phyloP scores from a whole-genome alignment of 2,329 filamentous ascomycete genomes.

The Ambrosiella cleistominuta region DNA sequence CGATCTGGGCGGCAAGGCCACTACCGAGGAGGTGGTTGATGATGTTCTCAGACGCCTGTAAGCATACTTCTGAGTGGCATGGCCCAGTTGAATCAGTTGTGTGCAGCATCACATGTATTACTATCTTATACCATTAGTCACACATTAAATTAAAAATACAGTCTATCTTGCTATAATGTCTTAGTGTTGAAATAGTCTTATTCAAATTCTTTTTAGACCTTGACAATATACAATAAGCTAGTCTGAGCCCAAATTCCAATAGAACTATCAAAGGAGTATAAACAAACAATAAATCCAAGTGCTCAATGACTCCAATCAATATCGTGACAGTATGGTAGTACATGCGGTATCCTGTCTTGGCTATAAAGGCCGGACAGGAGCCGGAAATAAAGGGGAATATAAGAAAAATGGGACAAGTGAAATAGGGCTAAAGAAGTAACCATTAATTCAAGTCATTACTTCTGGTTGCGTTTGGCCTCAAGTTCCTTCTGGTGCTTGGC shows the following conservation, averaged over 20 bases:
- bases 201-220: neutral
- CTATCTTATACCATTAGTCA: neutral
- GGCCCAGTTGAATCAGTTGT: neutral
- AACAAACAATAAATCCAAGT: neutral
- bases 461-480: conserved; percentile 32
- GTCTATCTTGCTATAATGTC: too few species aligned
- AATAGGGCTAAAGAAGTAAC: neutral
- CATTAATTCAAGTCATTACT: conserved; percentile 1
- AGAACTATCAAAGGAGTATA: neutral
- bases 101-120: conserved; percentile 7
- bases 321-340: conserved; percentile 12
- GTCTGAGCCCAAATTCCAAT: neutral
- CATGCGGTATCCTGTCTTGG: conserved; percentile 5
- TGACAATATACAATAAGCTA: neutral
- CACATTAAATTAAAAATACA: neutral
- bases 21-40: conserved; percentile 68
- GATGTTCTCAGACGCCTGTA: conserved; percentile 76
- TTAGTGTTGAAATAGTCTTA: neutral
- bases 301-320: conserved; percentile 1
- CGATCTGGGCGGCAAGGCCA: conserved; percentile 75
- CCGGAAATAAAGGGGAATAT: neutral
- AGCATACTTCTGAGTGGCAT: neutral
- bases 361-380: neutral
- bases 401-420: neutral
- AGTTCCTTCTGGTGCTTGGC: conserved; percentile 42